Evolutionary conservation across 139 green algal genomes (phyloP).

Genomic region (Tetradesmus obliquus): DNA sequence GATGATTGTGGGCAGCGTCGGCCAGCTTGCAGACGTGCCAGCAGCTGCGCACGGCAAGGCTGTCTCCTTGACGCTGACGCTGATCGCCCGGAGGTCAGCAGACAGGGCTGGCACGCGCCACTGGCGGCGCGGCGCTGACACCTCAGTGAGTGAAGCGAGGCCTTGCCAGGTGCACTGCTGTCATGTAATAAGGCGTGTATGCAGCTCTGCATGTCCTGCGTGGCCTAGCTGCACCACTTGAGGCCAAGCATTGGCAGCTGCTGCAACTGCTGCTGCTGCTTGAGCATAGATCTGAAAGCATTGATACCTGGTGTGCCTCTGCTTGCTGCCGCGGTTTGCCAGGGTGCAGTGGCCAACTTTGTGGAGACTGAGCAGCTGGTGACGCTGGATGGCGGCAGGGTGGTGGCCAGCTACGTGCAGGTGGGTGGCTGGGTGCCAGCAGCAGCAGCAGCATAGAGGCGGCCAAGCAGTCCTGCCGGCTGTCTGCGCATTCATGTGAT

Average conservation of each 20-base stretch:
- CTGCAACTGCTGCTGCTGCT: too few species aligned
- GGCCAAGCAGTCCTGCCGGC: neutral
- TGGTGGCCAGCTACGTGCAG: slow-evolving; percentile 72
- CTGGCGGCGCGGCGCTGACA: slow-evolving; percentile 87
- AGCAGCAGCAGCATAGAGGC: neutral
- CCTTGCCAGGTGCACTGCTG: neutral
- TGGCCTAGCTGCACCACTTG: neutral
- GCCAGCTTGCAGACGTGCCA: slow-evolving; percentile 68
- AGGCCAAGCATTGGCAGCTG: too few species aligned
- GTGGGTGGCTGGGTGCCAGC: neutral
- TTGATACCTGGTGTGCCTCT: neutral
- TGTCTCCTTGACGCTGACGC: slow-evolving; percentile 53
- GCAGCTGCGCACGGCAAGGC: slow-evolving; percentile 48
- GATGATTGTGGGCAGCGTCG: slow-evolving; percentile 75
- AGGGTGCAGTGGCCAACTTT: slow-evolving; percentile 84
- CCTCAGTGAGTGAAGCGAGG: slow-evolving; percentile 31
- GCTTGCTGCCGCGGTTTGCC: neutral
- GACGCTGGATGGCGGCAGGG: slow-evolving; percentile 44
- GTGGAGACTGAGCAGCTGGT: slow-evolving; percentile 94
- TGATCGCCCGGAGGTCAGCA: slow-evolving; percentile 72
- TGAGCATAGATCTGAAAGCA: too few species aligned
- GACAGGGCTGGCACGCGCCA: slow-evolving; percentile 80
- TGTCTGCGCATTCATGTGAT: neutral
- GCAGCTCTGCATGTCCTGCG: neutral
- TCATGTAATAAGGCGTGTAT: too few species aligned